phyloP scores from a whole-genome alignment of 202 grass and related monocot species.

The Schoenoplectus triqueter region DNA sequence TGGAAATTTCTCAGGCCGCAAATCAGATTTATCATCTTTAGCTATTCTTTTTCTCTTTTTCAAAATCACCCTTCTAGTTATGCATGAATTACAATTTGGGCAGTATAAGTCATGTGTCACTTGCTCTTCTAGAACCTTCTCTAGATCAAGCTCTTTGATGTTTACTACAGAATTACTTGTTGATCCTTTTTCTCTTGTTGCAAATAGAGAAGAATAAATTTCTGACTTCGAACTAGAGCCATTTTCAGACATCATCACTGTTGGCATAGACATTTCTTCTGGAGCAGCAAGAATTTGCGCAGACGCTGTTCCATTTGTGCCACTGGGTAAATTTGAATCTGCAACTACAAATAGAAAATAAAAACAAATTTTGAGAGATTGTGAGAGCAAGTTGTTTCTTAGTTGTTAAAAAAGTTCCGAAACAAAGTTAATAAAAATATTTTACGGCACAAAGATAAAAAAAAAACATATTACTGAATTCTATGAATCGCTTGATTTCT shows the following conservation, averaged over 20 bases:
- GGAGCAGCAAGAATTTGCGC: neutral
- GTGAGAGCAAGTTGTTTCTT: neutral
- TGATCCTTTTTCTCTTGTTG: neutral
- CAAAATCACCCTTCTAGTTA: slow-evolving; percentile 88
- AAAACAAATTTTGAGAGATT: neutral
- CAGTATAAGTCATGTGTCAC: slow-evolving; percentile 88
- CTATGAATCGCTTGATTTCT: neutral
- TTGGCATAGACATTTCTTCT: slow-evolving; percentile 6
- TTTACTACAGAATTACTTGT: slow-evolving; percentile 29
- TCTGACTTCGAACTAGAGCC: slow-evolving; percentile 48
- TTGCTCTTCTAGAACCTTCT: slow-evolving; percentile 78
- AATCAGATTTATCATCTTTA: slow-evolving; percentile 38
- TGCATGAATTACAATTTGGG: slow-evolving; percentile 89
- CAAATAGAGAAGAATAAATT: slow-evolving; percentile 25
- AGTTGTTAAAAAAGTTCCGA: neutral
- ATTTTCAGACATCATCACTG: slow-evolving; percentile 42
- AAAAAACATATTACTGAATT: neutral
- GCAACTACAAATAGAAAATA: slow-evolving; percentile 21
- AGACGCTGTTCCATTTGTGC: slow-evolving; percentile 3
- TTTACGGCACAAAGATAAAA: slow-evolving; percentile 1
- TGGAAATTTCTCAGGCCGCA: slow-evolving; percentile 54
- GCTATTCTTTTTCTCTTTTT: slow-evolving; percentile 76
- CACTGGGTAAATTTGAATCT: slow-evolving; percentile 28
- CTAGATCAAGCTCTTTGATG: slow-evolving; percentile 63
- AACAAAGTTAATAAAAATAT: neutral